Base-by-base conservation (phyloP, 1,284 basidiomycete species). In the Ganoderma resinaceum region DNA sequence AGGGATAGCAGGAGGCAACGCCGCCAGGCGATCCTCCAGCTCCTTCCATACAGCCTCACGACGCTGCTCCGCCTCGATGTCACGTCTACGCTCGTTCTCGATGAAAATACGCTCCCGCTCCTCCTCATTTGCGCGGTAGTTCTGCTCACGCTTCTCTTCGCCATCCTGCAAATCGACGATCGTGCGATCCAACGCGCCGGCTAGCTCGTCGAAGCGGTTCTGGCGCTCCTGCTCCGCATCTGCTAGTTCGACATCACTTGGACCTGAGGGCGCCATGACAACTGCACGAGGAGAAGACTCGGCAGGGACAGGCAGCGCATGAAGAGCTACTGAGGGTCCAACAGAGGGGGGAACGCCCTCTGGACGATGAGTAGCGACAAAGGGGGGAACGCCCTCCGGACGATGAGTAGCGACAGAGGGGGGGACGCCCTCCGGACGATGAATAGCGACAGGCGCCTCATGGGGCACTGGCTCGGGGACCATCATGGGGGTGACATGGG, bases 41-140 rank as follows among this genome's bases (percentile, higher is more conserved):
- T 86, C 82, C 18, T 81, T 74, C 77, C 84, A 83, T 18, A 91
- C 79, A 16, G 80, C 82, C 2, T 91, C 86, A 20, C 83, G 80
- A 20, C 86, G 84, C 60, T 86, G 82, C 60, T 80, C 79, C 18
- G 86, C 81, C 53, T 82, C 80, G 46, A 82, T 77, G 18, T 87
- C 86, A 52, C 92, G 83, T 43, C 85, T 82, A 1, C 80, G 82
- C 73, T 93, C 89, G 61, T 82, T 82, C 3, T 90, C 86, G 42
- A 83, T 73, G 78, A 93, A 93, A 2, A 89, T 77, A 6, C 81
- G 85, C 26, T 91, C 83, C 20, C 92, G 82, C 63, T 87, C 88
- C 12, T 89, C 87, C 77, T 94, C 92, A 71, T 87, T 85, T 0
- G 81, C 80, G 18, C 86, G 84, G 80, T 91, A 93, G 43, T 88